Evolutionary conservation across 2,329 filamentous ascomycete genomes (phyloP).

Genomic region (Penicillium sp.): DNA sequence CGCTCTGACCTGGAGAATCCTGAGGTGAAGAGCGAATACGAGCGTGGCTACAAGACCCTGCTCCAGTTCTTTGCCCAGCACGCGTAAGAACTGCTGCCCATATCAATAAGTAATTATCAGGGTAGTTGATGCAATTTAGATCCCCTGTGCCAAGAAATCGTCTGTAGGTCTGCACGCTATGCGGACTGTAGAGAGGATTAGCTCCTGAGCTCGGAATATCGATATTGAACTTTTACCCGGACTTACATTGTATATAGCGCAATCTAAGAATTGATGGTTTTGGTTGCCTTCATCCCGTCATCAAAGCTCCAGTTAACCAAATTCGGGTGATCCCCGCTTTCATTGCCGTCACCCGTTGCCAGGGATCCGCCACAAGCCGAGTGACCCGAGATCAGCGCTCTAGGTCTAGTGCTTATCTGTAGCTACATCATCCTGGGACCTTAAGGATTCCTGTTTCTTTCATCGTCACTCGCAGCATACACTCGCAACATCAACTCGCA

Average conservation of each 20-base stretch:
- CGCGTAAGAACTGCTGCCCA: slow-evolving; percentile 24
- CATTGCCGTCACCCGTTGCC: neutral
- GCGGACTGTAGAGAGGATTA: neutral
- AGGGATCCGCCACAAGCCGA: slow-evolving; percentile 12
- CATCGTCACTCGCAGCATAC: neutral
- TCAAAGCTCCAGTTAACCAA: neutral
- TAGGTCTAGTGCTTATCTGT: neutral
- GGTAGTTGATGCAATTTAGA: neutral
- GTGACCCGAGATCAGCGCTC: slow-evolving; percentile 4
- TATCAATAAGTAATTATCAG: neutral
- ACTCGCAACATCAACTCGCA: neutral
- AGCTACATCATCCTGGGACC: neutral
- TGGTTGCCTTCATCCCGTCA: neutral
- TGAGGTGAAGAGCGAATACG: slow-evolving; percentile 44
- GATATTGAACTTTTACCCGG: neutral
- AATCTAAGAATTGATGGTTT: neutral
- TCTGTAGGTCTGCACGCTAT: neutral
- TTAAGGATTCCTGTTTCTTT: neutral
- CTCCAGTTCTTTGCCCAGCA: slow-evolving; percentile 44
- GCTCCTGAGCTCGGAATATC: neutral
- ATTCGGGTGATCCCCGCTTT: neutral
- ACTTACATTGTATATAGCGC: neutral
- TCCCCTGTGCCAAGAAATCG: neutral
- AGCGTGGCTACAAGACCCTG: slow-evolving; percentile 43
- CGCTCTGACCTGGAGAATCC: slow-evolving; percentile 40